These are phyloP conservation scores for Debaryomyces maramus DNA, from an alignment of 805 yeast genomes.

Conservation along the genomic window DNA sequence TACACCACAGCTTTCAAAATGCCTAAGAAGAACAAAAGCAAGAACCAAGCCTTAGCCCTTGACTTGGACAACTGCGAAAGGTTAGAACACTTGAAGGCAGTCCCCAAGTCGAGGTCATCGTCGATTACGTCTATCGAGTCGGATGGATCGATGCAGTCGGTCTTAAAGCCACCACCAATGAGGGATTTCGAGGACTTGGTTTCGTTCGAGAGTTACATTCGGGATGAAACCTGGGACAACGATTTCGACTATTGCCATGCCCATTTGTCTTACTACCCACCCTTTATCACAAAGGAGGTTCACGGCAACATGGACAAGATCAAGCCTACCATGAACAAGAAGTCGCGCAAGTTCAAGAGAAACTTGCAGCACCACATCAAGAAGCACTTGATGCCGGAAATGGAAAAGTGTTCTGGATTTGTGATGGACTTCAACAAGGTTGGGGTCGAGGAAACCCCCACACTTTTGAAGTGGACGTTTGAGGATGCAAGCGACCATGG, in stretches of 20 bases:
- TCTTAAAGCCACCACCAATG: conserved; percentile 41
- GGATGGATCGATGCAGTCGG: conserved; percentile 26
- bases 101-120: conserved; percentile 38
- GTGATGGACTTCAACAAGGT: conserved; percentile 50
- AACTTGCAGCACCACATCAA: conserved; percentile 74
- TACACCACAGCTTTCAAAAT: conserved; percentile 14
- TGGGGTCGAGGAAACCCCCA: conserved; percentile 49
- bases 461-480: conserved; percentile 61
- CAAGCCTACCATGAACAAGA: conserved; percentile 69
- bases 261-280: conserved; percentile 67
- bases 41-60: conserved; percentile 23
- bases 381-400: conserved; percentile 68
- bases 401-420: conserved; percentile 61
- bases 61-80: conserved; percentile 40
- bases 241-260: conserved; percentile 71
- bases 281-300: conserved; percentile 65
- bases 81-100: conserved; percentile 37
- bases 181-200: conserved; percentile 61
- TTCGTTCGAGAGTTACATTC: conserved; percentile 61
- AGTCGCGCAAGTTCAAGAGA: conserved; percentile 69
- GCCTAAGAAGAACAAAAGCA: conserved; percentile 31
- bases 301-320: conserved; percentile 71
- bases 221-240: conserved; percentile 75
- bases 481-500: conserved; percentile 60
- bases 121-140: conserved; percentile 43